These are phyloP conservation scores for Alternaria arborescens DNA, from an alignment of 2,329 filamentous ascomycete species.

Conservation along the genomic window DNA sequence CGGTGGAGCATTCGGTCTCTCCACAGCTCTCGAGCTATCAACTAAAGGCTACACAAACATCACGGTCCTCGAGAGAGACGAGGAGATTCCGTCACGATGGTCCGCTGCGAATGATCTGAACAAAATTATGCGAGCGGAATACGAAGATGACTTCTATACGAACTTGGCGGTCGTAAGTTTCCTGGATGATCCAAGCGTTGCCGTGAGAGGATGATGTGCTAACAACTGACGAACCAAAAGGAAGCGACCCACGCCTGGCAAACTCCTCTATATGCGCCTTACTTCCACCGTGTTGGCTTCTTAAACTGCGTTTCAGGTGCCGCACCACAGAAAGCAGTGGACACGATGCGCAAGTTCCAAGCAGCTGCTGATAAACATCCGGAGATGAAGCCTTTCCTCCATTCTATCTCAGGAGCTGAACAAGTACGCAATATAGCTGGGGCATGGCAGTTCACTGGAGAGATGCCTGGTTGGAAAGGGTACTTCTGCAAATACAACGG, in stretches of 20 bases:
- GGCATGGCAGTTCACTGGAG: constrained; percentile 58
- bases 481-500: constrained; percentile 67
- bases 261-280: constrained; percentile 62
- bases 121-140: constrained; percentile 68
- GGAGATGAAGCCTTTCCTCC: constrained; percentile 50
- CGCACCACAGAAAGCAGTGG: constrained; percentile 59
- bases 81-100: constrained; percentile 57
- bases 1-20: constrained; percentile 43
- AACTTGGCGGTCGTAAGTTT: constrained; percentile 60
- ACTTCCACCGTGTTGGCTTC: constrained; percentile 63
- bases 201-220: not conserved
- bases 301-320: constrained; percentile 60
- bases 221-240: constrained; percentile 26
- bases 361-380: constrained; percentile 54
- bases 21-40: constrained; percentile 42
- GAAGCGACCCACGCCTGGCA: constrained; percentile 64
- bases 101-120: constrained; percentile 69
- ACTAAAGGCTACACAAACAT: constrained; percentile 41
- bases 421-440: constrained; percentile 54
- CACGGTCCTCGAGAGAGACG: constrained; percentile 43
- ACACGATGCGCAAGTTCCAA: constrained; percentile 56
- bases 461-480: constrained; percentile 63
- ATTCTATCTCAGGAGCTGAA: constrained; percentile 26
- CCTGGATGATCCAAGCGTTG: not conserved
- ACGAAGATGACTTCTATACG: constrained; percentile 66